These are phyloP conservation scores for Mycena alexandri DNA, from an alignment of 768 basidiomycete genomes.

Conservation along the genomic window DNA sequence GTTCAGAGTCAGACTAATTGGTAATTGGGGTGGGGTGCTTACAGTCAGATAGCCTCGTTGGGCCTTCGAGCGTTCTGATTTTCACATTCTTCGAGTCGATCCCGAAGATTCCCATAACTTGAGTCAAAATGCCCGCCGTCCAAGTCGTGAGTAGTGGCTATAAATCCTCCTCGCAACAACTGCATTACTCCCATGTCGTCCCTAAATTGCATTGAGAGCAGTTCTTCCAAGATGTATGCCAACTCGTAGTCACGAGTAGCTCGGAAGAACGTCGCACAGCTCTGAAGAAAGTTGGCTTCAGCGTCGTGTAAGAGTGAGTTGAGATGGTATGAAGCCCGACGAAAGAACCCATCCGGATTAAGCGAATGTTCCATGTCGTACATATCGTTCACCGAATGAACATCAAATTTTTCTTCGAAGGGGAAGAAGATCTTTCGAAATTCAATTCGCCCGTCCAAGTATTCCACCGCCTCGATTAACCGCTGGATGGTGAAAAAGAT, in stretches of 20 bases:
- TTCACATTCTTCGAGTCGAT: neutral
- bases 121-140: neutral
- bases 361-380: neutral
- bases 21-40: too few relatives aligned
- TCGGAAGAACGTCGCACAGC: neutral
- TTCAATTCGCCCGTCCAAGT: neutral
- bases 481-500: neutral
- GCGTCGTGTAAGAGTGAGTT: slow-evolving; percentile 5
- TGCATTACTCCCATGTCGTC: neutral
- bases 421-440: slow-evolving; percentile 3
- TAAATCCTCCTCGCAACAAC: neutral
- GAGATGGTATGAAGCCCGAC: neutral
- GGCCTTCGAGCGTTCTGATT: too few relatives aligned
- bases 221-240: neutral
- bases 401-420: neutral
- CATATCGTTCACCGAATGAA: neutral
- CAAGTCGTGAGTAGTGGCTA: neutral
- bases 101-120: neutral
- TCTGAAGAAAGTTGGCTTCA: slow-evolving; percentile 2
- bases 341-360: slow-evolving; percentile 1
- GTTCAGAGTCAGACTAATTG: too few relatives aligned
- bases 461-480: neutral
- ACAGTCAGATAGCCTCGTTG: too few relatives aligned
- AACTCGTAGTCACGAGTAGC: neutral
- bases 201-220: neutral